Conservation (phyloP, 1,284 basidiomycete genomes). For the Cystobasidium slooffiae region DNA sequence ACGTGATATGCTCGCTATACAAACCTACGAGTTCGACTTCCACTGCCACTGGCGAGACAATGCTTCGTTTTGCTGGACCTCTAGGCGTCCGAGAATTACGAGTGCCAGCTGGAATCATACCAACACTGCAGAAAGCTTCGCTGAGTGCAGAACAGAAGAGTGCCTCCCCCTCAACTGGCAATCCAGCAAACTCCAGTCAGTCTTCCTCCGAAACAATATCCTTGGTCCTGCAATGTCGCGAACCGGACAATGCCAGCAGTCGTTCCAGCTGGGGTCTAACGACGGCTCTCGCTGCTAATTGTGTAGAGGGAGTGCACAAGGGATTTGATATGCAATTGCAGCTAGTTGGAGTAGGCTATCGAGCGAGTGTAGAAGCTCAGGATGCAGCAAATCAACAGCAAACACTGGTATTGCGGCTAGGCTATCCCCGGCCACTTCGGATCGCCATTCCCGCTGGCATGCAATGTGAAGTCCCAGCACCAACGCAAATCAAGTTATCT, state of each 20-base stretch:
- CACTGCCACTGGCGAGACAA: neutral
- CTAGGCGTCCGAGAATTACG: constrained; percentile 5
- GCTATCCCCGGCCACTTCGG: constrained; percentile 80
- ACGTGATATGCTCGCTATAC: constrained; percentile 44
- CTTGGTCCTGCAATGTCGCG: constrained; percentile 66
- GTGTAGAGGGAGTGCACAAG: constrained; percentile 83
- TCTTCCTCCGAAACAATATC: neutral
- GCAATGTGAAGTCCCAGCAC: constrained; percentile 63
- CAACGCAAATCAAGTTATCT: constrained; percentile 61
- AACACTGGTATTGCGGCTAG: constrained; percentile 60
- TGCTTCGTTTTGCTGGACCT: constrained; percentile 28
- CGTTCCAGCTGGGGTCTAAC: constrained; percentile 92
- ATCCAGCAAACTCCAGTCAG: too few species aligned
- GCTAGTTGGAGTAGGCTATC: constrained; percentile 93
- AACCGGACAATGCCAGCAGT: constrained; percentile 74
- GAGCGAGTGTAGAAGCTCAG: constrained; percentile 79
- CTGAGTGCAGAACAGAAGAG: neutral
- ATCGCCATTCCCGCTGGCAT: constrained; percentile 76
- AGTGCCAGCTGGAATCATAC: constrained; percentile 9
- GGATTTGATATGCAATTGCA: constrained; percentile 82
- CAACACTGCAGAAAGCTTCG: neutral
- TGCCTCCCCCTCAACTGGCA: neutral
- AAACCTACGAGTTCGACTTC: constrained; percentile 17
- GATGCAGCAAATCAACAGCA: constrained; percentile 1
- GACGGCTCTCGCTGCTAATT: constrained; percentile 84